Evolutionary conservation across 2,329 filamentous ascomycete species (phyloP), one percentile per base, ranked within the genome.

Genomic region (Chaetomiaceae sp.): DNA sequence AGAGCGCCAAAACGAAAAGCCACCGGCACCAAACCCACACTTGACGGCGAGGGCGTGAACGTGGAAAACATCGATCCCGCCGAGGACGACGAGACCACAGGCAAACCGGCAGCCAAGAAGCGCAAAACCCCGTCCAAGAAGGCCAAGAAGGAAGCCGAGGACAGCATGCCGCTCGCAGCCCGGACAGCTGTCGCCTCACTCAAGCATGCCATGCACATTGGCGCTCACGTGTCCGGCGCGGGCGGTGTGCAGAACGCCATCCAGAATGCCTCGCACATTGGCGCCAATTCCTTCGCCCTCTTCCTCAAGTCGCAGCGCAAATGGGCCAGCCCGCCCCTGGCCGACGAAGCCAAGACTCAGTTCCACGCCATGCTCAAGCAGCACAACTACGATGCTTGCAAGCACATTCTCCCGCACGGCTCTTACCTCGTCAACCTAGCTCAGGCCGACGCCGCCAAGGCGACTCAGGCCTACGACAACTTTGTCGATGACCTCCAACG

Each of bases 241-340:
- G 91, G 90, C 71, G 91, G 90, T 43, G 86, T 97, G 1, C 89
- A 96, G 47, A 96, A 97, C 65, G 78, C 90, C 0, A 75, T 97
- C 48, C 71, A 75, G 18, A 95, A 95, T 57, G 79, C 85, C 36
- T 62, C 83, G 2, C 78, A 88, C 40, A 89, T 95, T 54, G 90
- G 90, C 43, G 90, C 86, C 52, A 98, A 97, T 63, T 81, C 90
- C 9, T 95, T 97, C 58, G 93, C 93, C 4, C 74, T 97, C 17
- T 98, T 98, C 69, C 76, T 98, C 57, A 97, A 97, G 64, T 95
- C 88, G 0, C 93, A 98, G 65, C 83, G 90, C 45, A 97, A 95
- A 71, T 98, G 93, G 93, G 75, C 79, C 22, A 94, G 85, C 59
- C 88, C 90, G 8, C 78, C 86, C 1, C 74, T 98, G 4, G 74